Evolutionary conservation across 352 stramenopile species (phyloP).

Genomic region (Detonula confervacea): DNA sequence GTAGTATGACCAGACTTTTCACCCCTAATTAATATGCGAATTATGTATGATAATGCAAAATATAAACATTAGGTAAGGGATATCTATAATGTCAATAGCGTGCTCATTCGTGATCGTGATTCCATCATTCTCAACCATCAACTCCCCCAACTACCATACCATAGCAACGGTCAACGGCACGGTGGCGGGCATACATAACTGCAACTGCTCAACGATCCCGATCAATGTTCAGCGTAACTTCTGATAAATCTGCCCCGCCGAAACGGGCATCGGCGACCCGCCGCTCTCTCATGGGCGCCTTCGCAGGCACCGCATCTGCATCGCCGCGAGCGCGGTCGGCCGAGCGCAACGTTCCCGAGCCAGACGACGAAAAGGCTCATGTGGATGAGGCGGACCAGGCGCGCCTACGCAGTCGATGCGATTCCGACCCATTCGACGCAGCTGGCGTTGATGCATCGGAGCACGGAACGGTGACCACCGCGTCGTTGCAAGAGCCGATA

Average conservation of each 20-base stretch:
- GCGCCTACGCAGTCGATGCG: conserved; percentile 2
- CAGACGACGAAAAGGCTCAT: conserved; percentile 10
- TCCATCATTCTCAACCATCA: no score
- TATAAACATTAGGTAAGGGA: no score
- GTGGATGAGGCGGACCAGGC: background rate
- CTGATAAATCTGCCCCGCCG: conserved; percentile 3
- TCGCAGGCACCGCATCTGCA: background rate
- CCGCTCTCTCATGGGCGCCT: conserved; percentile 3
- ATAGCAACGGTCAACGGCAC: no score
- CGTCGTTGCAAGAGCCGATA: conserved; percentile 10
- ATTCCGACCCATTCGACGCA: conserved; percentile 41
- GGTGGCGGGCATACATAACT: no score
- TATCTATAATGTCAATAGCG: no score
- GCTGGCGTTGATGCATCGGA: conserved; percentile 1
- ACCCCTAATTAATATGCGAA: no score
- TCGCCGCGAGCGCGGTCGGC: conserved; percentile 24
- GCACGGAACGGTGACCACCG: conserved; percentile 5
- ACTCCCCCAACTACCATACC: no score
- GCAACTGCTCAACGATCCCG: no score
- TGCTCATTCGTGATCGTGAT: no score
- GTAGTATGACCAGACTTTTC: no score
- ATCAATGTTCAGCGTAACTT: background rate
- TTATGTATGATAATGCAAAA: no score
- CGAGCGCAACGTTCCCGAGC: conserved; percentile 31
- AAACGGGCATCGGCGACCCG: conserved; percentile 23